phyloP scores from a whole-genome alignment of 148 eudicot species.

The Arctostaphylos glauca region DNA sequence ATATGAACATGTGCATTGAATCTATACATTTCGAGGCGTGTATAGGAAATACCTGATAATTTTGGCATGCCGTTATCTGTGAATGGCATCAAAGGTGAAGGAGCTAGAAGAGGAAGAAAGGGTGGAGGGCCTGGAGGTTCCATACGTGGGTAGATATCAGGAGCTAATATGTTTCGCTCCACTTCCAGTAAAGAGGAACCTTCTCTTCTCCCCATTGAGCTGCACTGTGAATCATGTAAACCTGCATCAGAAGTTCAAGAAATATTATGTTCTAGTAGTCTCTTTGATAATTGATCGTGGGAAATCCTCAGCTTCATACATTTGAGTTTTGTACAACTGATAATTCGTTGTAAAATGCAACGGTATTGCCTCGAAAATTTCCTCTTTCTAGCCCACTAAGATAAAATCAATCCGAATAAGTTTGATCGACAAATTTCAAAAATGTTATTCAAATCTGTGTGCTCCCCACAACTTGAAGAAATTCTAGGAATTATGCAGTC shows the following conservation, averaged over 20 bases:
- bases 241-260: conserved; percentile 15
- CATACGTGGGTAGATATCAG: conserved; percentile 15
- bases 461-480: background rate
- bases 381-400: background rate
- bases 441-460: background rate
- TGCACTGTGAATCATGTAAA: conserved; percentile 12
- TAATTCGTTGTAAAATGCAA: background rate
- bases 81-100: conserved; percentile 35
- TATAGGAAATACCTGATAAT: conserved; percentile 25
- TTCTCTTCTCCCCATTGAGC: background rate
- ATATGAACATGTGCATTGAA: background rate
- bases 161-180: background rate
- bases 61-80: conserved; percentile 20
- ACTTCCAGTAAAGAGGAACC: background rate
- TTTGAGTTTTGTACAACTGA: background rate
- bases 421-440: background rate
- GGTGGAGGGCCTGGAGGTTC: conserved; percentile 29
- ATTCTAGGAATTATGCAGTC: background rate
- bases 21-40: conserved; percentile 2
- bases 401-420: background rate
- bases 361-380: background rate
- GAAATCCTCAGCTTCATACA: background rate
- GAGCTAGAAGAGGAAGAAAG: conserved; percentile 30
- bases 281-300: background rate
- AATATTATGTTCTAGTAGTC: background rate